These are phyloP conservation scores for Vinca major DNA, from an alignment of 305 asterid genomes.

Conservation along the genomic window DNA sequence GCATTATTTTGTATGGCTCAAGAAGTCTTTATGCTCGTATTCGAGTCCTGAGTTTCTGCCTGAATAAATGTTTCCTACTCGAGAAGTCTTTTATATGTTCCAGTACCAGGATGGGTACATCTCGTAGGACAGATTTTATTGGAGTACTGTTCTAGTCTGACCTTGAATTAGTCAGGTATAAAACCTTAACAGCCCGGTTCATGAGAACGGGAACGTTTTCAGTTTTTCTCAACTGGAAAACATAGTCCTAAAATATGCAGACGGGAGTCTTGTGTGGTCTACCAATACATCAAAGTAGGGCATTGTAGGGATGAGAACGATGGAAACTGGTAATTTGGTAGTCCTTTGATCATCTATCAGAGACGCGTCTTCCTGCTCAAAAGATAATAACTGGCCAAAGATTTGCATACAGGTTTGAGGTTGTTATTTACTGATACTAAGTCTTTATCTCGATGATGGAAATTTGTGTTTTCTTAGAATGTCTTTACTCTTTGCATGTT, in stretches of 20 bases:
- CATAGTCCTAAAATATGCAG: slow-evolving; percentile 12
- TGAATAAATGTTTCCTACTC: neutral
- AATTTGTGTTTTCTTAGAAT: neutral
- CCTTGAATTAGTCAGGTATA: slow-evolving; percentile 9
- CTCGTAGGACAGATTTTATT: no score
- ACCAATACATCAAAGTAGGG: slow-evolving; percentile 9
- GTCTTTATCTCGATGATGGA: neutral
- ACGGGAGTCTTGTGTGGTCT: slow-evolving; percentile 19
- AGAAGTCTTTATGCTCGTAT: neutral
- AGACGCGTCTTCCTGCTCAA: slow-evolving; percentile 14
- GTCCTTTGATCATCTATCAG: slow-evolving; percentile 21
- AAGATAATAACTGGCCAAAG: slow-evolving; percentile 9
- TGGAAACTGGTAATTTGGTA: slow-evolving; percentile 3
- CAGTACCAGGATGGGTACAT: no score
- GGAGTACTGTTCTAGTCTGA: neutral
- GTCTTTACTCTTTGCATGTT: no score
- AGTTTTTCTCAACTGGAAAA: slow-evolving; percentile 15
- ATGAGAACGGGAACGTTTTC: slow-evolving; percentile 12
- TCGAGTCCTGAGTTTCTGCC: neutral
- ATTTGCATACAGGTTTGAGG: slow-evolving; percentile 9
- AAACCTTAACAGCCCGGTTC: slow-evolving; percentile 9
- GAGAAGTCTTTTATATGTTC: neutral
- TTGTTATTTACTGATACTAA: slow-evolving; percentile 2
- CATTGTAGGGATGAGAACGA: slow-evolving; percentile 4
- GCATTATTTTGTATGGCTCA: neutral